Conservation (phyloP, 441 rosid species). For the Euphorbia celastroides region DNA sequence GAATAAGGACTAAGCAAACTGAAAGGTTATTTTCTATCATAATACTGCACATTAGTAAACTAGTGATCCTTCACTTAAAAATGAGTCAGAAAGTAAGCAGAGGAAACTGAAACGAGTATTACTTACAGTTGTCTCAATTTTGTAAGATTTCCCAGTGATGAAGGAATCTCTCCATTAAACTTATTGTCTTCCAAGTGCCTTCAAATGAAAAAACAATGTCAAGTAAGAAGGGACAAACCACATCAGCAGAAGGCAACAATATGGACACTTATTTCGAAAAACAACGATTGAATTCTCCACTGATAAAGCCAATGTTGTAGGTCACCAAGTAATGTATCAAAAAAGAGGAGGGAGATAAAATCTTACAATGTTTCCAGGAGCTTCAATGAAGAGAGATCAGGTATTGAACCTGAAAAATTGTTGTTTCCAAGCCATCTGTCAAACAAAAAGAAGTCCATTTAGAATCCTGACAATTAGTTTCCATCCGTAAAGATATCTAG, state of each 20-base stretch:
- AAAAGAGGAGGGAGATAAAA: slow-evolving; percentile 1
- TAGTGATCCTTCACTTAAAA: too few species aligned
- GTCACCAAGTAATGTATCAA: slow-evolving; percentile 4
- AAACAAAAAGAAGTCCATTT: slow-evolving; percentile 19
- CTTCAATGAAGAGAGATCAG: slow-evolving; percentile 59
- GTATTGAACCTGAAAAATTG: slow-evolving; percentile 56
- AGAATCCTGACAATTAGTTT: slow-evolving; percentile 1
- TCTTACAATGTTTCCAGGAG: slow-evolving; percentile 59
- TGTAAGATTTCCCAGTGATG: slow-evolving; percentile 45
- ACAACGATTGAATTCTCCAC: not conserved
- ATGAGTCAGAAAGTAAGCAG: not conserved
- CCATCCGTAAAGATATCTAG: slow-evolving; percentile 3
- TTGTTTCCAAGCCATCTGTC: slow-evolving; percentile 77
- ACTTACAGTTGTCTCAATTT: slow-evolving; percentile 73
- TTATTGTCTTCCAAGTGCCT: slow-evolving; percentile 85
- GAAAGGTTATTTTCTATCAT: too few species aligned
- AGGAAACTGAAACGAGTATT: not conserved
- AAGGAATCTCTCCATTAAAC: slow-evolving; percentile 55
- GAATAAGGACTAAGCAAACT: too few species aligned
- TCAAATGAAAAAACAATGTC: slow-evolving; percentile 19
- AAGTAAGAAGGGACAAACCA: slow-evolving; percentile 17
- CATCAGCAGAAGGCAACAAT: not conserved
- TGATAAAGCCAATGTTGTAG: not conserved
- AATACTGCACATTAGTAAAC: too few species aligned
- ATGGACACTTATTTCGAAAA: not conserved